Percentiles rank a stretch among this genome's conserved stretches.
phyloP scores from a whole-genome alignment of 805 yeast genomes.

The Metschnikowia noctiluminum region DNA sequence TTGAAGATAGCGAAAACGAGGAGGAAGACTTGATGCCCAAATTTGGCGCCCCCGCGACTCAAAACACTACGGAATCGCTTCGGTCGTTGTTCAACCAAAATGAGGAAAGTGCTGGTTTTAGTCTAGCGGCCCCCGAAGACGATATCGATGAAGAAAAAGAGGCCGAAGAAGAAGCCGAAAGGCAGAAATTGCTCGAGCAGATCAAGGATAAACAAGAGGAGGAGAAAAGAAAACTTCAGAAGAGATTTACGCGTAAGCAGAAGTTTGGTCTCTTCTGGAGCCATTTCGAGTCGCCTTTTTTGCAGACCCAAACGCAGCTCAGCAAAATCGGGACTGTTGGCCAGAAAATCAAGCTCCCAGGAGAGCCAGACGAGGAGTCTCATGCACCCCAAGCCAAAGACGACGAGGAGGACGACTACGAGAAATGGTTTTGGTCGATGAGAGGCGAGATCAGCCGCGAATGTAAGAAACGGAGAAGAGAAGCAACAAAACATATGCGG shows the following conservation, averaged over 20 bases:
- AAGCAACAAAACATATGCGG: slow-evolving; percentile 56
- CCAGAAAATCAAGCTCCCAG: slow-evolving; percentile 34
- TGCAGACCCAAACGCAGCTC: slow-evolving; percentile 79
- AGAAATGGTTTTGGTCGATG: slow-evolving; percentile 74
- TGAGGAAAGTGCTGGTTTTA: slow-evolving; percentile 27
- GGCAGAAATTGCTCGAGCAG: slow-evolving; percentile 26
- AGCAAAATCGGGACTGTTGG: slow-evolving; percentile 46
- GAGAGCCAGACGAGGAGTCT: slow-evolving; percentile 27
- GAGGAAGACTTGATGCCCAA: slow-evolving; percentile 52
- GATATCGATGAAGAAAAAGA: slow-evolving; percentile 15
- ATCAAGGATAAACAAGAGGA: slow-evolving; percentile 32
- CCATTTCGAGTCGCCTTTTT: slow-evolving; percentile 82
- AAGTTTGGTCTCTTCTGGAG: slow-evolving; percentile 67
- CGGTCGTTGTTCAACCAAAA: slow-evolving; percentile 59
- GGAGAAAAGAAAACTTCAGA: slow-evolving; percentile 26
- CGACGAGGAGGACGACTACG: slow-evolving; percentile 51
- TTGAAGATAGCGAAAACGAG: slow-evolving; percentile 4
- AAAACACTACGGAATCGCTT: slow-evolving; percentile 55
- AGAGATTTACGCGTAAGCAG: slow-evolving; percentile 9
- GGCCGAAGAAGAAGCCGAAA: slow-evolving; percentile 15
- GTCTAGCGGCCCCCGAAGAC: slow-evolving; percentile 39
- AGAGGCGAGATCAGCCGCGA: slow-evolving; percentile 79
- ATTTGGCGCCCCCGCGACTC: slow-evolving; percentile 37
- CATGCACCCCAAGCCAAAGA: slow-evolving; percentile 24
- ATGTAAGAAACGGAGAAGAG: slow-evolving; percentile 72